phyloP scores from a whole-genome alignment of 768 basidiomycete species.

The Panellus pusillus region DNA sequence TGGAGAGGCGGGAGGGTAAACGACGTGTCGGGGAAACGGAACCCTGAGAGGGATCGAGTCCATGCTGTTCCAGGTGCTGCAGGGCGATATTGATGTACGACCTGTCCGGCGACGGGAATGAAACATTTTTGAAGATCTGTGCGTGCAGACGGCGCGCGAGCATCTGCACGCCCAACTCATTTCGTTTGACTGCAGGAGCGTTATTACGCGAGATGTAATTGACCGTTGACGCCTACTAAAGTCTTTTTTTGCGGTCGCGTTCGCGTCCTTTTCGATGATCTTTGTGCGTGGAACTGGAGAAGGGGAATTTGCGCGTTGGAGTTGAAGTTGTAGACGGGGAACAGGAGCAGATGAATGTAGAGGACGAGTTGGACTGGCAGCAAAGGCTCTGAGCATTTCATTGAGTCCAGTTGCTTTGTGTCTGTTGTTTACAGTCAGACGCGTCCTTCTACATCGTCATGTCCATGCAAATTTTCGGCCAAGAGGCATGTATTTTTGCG shows the following conservation, averaged over 20 bases:
- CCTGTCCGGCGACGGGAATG: slow-evolving; percentile 60
- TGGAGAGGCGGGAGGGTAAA: slow-evolving; percentile 86
- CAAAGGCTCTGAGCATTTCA: neutral
- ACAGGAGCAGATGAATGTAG: slow-evolving; percentile 1
- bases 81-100: slow-evolving; percentile 72
- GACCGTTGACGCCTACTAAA: slow-evolving; percentile 5
- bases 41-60: slow-evolving; percentile 75
- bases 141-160: slow-evolving; percentile 77
- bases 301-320: neutral
- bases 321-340: neutral
- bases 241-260: slow-evolving; percentile 1
- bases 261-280: slow-evolving; percentile 1
- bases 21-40: slow-evolving; percentile 74
- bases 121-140: slow-evolving; percentile 76
- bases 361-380: slow-evolving; percentile 13
- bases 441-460: slow-evolving; percentile 31
- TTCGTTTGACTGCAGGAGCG: slow-evolving; percentile 57
- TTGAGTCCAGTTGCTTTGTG: too few species aligned
- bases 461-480: slow-evolving; percentile 72
- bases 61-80: slow-evolving; percentile 80
- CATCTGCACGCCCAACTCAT: slow-evolving; percentile 91
- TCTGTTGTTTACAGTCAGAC: neutral
- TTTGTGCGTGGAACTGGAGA: neutral
- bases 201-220: neutral
- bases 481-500: slow-evolving; percentile 43